A percentile compares a stretch with the other conserved stretches of the same genome.
Evolutionary conservation across 2,329 filamentous ascomycete genomes (phyloP).

Genomic region (Hymenoscyphus scutula): DNA sequence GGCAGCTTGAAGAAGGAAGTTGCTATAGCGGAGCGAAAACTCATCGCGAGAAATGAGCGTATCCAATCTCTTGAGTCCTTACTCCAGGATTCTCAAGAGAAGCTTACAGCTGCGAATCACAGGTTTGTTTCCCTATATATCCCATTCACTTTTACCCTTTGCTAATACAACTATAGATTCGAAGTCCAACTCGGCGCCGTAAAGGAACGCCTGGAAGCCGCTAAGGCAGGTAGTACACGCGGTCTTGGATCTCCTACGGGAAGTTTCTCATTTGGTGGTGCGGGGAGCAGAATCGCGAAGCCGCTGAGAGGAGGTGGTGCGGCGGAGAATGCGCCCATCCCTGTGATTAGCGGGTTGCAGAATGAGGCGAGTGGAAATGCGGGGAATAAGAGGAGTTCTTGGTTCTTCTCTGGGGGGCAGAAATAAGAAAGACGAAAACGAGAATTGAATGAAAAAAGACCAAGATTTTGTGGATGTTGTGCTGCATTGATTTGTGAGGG

Average conservation of each 20-base stretch:
- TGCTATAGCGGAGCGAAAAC: constrained; percentile 94
- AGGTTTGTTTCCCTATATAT: constrained; percentile 62
- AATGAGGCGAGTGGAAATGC: constrained; percentile 43
- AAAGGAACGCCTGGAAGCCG: constrained; percentile 95
- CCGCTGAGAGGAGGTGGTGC: constrained; percentile 64
- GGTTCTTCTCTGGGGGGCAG: constrained; percentile 39
- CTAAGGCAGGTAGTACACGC: constrained; percentile 86
- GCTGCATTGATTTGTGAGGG: not conserved
- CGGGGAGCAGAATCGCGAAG: constrained; percentile 67
- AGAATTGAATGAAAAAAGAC: not conserved
- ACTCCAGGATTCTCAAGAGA: constrained; percentile 96
- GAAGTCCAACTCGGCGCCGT: constrained; percentile 95
- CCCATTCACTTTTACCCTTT: constrained; percentile 7
- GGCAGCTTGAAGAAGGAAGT: constrained; percentile 98
- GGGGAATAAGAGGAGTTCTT: constrained; percentile 35
- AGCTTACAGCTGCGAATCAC: constrained; percentile 94
- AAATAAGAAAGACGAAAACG: constrained; percentile 27
- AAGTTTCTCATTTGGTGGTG: constrained; percentile 68
- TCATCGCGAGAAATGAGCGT: constrained; percentile 93
- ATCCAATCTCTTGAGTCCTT: constrained; percentile 91
- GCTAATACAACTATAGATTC: constrained; percentile 60
- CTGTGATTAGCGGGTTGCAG: constrained; percentile 57
- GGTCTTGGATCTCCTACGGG: constrained; percentile 68
- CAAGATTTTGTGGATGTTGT: not conserved
- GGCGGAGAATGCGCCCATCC: constrained; percentile 45